phyloP scores from a whole-genome alignment of 306 rosid species.

The Benincasa hispida region DNA sequence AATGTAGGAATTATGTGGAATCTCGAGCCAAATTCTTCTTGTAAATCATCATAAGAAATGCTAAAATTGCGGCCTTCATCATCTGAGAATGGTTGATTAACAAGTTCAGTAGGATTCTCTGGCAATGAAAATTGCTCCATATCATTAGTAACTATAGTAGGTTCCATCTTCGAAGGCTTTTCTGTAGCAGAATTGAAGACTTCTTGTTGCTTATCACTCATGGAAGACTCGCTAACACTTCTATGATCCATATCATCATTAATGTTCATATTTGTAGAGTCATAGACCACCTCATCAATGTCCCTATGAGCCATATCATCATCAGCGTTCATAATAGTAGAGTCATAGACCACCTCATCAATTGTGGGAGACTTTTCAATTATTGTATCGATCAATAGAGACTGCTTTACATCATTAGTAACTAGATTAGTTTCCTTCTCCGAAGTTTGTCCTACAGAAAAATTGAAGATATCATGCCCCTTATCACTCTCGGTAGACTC shows the following conservation, averaged over 20 bases:
- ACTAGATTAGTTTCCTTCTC: neutral
- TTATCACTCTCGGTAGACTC: constrained; percentile 7
- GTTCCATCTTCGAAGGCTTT: constrained; percentile 2
- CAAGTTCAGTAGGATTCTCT: constrained; percentile 11
- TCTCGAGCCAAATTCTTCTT: constrained; percentile 15
- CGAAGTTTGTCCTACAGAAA: neutral
- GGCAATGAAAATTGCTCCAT: constrained; percentile 7
- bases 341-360: constrained; percentile 13
- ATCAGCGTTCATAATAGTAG: constrained; percentile 16
- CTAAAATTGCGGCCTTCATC: constrained; percentile 8
- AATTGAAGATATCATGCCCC: constrained; percentile 19
- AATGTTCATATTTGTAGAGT: constrained; percentile 16
- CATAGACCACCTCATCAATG: constrained; percentile 14
- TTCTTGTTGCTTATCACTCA: constrained; percentile 14
- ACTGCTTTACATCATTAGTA: neutral
- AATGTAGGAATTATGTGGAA: constrained; percentile 19
- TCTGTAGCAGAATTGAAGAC: constrained; percentile 5
- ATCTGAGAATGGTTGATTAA: constrained; percentile 24
- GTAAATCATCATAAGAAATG: constrained; percentile 17
- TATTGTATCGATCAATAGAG: constrained; percentile 9
- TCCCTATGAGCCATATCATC: constrained; percentile 10
- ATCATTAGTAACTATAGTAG: constrained; percentile 27
- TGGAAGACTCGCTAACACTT: constrained; percentile 10
- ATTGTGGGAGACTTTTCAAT: constrained; percentile 17
- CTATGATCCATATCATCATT: constrained; percentile 12